Base-by-base conservation (phyloP, 306 rosid species). In the Vigna radiata region DNA sequence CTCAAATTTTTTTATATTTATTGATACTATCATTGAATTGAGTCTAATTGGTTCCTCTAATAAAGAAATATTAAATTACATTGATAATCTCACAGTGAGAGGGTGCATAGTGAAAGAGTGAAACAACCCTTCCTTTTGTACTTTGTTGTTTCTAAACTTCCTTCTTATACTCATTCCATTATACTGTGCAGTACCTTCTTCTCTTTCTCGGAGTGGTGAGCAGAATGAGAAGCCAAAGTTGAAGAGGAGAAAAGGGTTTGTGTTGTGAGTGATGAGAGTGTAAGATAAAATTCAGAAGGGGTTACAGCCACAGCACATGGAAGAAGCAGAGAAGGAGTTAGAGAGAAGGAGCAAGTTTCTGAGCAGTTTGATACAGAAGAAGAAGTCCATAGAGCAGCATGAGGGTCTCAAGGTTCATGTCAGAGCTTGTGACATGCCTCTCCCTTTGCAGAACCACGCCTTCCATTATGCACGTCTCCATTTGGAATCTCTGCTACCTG, bases 291-390 rank as follows among this genome's bases (percentile, higher is more conserved):
- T 36, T 44, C 49, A 44, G 1, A 11, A 44, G 9, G 49, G 49
- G 49, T 12, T 12, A 44, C 15, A 44, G 16, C 16, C 4, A 44
- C 49, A 77, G 7, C 65, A 59, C 63, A 90, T 93, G 98, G 93
- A 93, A 27, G 92, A 85, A 83, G 97, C 94, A 52, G 97, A 87
- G 77, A 81, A 86, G 80, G 97, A 94, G 88, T 79, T 94, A 56
- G 97, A 94, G 91, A 88, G 96, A 78, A 79, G 96, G 25, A 91
- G 92, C 85, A 94, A 85, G 92, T 94, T 94, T 70, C 88, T 94
- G 0, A 83, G 65, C 71, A 86, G 95, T 39, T 82, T 94, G 77
- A 94, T 94, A 73, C 83, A 83, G 85, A 91, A 85, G 90, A 94
- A 94, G 92, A 91, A 91, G 75, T 79, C 89, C 18, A 79, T 23